Evolutionary conservation across 1,139 yeast species (phyloP), one percentile per base, ranked within the genome.

Genomic region (Suhomyces choctaworum): DNA sequence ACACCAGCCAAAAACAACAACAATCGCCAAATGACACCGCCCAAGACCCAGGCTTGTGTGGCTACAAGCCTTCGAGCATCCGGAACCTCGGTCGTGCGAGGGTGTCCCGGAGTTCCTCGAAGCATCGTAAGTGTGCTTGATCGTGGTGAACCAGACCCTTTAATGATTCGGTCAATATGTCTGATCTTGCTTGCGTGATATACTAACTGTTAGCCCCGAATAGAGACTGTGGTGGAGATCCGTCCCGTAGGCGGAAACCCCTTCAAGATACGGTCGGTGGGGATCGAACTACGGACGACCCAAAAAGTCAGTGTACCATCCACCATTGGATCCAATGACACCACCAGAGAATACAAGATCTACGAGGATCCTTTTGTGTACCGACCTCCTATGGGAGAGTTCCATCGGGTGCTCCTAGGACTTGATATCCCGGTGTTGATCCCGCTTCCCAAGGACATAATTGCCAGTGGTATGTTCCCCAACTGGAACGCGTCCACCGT

Each of bases 21-120:
- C 17, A 22, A 22, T 16, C 22, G 16, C 21, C 16, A 20, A 13
- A 31, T 33, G 37, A 27, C 34, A 16, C 40, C 40, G 19, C 50
- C 57, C 16, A 57, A 56, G 41, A 31, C 40, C 7, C 50, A 47
- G 27, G 51, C 63, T 29, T 69, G 69, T 5, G 61, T 66, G 16
- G 46, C 58, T 21, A 62, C 60, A 9, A 50, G 52, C 19, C 52
- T 79, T 32, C 71, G 72, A 38, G 74, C 80, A 3, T 64, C 75
- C 23, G 71, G 70, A 26, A 55, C 64, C 15, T 64, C 76, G 16
- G 58, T 76, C 1, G 77, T 79, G 0, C 60, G 67, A 32, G 86
- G 86, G 4, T 76, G 83, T 52, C 83, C 85, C 1, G 86, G 86
- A 0, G 76, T 80, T 1, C 75, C 81, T 2, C 65, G 79, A 39